Evolutionary conservation across 2,329 filamentous ascomycete genomes (phyloP).

Genomic region (Colletotrichum lupini): DNA sequence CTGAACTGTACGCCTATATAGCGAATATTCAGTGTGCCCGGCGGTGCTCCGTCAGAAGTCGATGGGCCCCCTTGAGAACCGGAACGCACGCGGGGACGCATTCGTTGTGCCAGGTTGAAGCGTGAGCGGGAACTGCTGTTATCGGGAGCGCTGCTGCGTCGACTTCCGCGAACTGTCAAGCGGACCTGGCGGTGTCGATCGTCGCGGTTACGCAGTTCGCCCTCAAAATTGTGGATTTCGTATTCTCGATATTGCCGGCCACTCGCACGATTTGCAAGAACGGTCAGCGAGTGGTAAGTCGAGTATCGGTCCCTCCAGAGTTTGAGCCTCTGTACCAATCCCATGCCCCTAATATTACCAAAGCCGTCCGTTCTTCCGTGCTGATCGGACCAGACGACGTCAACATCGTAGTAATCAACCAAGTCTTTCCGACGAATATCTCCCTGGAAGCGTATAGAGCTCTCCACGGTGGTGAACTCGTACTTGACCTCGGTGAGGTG

Average conservation of each 20-base stretch:
- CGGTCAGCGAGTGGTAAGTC: conserved; percentile 58
- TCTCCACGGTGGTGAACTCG: conserved; percentile 61
- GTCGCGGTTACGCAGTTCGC: conserved; percentile 57
- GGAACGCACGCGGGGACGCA: conserved; percentile 52
- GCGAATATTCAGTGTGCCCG: conserved; percentile 52
- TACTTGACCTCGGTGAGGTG: conserved; percentile 60
- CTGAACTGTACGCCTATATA: conserved; percentile 63
- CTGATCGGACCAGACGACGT: conserved; percentile 63
- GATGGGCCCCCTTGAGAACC: conserved; percentile 38
- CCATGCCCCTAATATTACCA: conserved; percentile 61
- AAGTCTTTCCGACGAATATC: conserved; percentile 60
- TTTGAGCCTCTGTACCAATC: conserved; percentile 63
- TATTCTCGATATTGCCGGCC: conserved; percentile 59
- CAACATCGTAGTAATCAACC: conserved; percentile 62
- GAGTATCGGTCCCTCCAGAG: conserved; percentile 62
- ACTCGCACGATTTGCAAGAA: conserved; percentile 59
- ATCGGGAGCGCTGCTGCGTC: conserved; percentile 54
- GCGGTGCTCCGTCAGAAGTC: conserved; percentile 39
- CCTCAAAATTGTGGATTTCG: conserved; percentile 58
- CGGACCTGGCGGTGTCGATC: conserved; percentile 58
- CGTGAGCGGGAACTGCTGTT: conserved; percentile 48
- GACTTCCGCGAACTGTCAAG: conserved; percentile 51
- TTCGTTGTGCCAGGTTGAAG: conserved; percentile 56
- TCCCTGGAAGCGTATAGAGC: conserved; percentile 60
- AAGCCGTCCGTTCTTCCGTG: conserved; percentile 61